These are phyloP conservation scores for Candida ovalis DNA, from an alignment of 805 yeast species.

Conservation along the genomic window DNA sequence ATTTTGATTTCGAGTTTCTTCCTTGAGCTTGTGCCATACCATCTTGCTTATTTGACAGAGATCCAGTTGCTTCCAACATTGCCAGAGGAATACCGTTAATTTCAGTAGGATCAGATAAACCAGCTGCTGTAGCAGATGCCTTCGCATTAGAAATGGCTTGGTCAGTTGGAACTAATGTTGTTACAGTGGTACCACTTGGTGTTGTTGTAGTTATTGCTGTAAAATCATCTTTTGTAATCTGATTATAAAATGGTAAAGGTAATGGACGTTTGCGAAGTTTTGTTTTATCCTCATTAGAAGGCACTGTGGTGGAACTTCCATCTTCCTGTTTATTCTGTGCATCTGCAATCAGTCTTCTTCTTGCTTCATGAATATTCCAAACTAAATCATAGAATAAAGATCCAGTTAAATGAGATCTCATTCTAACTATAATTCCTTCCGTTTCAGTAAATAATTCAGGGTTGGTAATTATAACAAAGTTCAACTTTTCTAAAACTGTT, in stretches of 20 bases:
- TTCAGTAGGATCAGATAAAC: constrained; percentile 43
- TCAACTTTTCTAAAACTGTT: constrained; percentile 81
- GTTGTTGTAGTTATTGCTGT: constrained; percentile 81
- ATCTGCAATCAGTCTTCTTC: constrained; percentile 57
- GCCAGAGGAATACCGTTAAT: constrained; percentile 38
- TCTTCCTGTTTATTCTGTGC: constrained; percentile 30
- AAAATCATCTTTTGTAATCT: constrained; percentile 85
- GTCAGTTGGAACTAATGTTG: constrained; percentile 84
- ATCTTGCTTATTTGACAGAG: constrained; percentile 33
- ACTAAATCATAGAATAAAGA: constrained; percentile 88
- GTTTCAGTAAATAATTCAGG: constrained; percentile 76
- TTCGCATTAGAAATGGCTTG: constrained; percentile 64
- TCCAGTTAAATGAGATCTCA: constrained; percentile 91
- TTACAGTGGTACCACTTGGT: constrained; percentile 88
- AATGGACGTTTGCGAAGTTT: constrained; percentile 37
- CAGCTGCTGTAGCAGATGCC: constrained; percentile 53
- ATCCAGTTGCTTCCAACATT: constrained; percentile 78
- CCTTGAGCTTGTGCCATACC: neutral
- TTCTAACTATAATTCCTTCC: constrained; percentile 74
- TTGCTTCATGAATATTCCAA: constrained; percentile 93
- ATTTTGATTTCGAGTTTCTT: neutral
- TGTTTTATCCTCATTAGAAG: constrained; percentile 4
- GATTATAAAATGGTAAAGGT: constrained; percentile 88
- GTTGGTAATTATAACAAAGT: constrained; percentile 80
- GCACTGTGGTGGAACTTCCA: neutral